Base-by-base conservation (phyloP, 495 filamentous ascomycete species). In the Letharia columbiana region DNA sequence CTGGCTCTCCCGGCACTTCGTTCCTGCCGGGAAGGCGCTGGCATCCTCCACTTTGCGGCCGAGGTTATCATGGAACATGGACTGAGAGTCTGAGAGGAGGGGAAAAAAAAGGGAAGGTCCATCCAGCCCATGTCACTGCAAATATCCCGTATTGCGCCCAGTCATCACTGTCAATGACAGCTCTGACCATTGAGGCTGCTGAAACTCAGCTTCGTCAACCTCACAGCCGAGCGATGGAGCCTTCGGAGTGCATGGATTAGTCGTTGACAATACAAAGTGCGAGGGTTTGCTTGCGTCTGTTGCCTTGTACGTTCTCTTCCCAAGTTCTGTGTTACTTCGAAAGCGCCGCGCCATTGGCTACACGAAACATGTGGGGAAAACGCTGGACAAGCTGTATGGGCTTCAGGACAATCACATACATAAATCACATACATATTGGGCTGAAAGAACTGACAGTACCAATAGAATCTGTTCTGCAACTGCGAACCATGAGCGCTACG, bases 401-500 rank as follows among this genome's bases (percentile, higher is more conserved):
- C 50, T 31, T 17, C 50, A 54, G 13, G 54, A 37, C 13, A 57
- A 57, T 57, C 54, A 57, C 54, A 37, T 57, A 57, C 54, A 57
- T 57, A 57, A 57, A 37, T 57, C 54, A 37, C 54, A 37, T 37
- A 57, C 54, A 37, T 57, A 59, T 39, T 65, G 31, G 42, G 57
- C 50, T n/a, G 17, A 9, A 64, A 15, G 45, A 57, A 40, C 63
- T 65, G 20, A 65, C 40, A 9, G 9, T 33, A 17, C 20, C 13
- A 37, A 35, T 35, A 65, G 63, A 5, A 45, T 59, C 13, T 28
- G 33, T 35, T 65, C 17, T 65, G 57, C 31, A 59, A 45, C 28
- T 44, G 57, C 23, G 35, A 57, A 59, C 28, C 18, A 47, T 23
- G 40, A 65, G 52, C 63, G 63, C 63, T 65, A 58, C 40, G 63